A percentile compares a stretch with the other conserved stretches of the same genome.
Evolutionary conservation across 345 rosid genomes (phyloP).

Genomic region (Euclidium syriacum): DNA sequence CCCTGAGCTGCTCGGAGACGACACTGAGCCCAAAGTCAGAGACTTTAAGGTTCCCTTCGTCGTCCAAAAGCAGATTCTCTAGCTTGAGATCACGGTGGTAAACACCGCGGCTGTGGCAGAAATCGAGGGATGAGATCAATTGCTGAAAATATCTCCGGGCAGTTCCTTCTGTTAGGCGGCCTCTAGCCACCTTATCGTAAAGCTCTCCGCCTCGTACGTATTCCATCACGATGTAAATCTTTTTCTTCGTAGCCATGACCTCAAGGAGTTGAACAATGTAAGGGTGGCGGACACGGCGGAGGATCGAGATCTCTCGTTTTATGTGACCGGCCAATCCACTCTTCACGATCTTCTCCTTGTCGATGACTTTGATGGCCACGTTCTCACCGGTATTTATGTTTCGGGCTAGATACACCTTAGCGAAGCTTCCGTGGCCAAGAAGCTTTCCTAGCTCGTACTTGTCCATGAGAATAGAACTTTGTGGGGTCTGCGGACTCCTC

Average conservation of each 20-base stretch:
- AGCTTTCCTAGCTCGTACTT: constrained; percentile 85
- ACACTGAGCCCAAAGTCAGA: constrained; percentile 88
- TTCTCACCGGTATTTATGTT: constrained; percentile 53
- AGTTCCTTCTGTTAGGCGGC: constrained; percentile 62
- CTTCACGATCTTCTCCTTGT: constrained; percentile 57
- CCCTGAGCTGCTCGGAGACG: constrained; percentile 61
- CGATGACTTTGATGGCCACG: constrained; percentile 82
- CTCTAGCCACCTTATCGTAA: constrained; percentile 63
- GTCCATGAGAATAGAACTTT: constrained; percentile 45
- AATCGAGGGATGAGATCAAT: constrained; percentile 72
- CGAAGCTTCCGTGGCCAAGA: constrained; percentile 93
- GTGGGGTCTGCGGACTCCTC: constrained; percentile 22
- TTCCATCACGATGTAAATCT: constrained; percentile 89
- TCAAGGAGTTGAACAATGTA: constrained; percentile 66
- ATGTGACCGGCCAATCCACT: constrained; percentile 46
- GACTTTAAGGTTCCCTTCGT: constrained; percentile 59
- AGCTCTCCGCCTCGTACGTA: constrained; percentile 84
- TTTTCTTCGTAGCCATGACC: constrained; percentile 77
- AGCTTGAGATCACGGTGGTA: constrained; percentile 94
- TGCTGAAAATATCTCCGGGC: constrained; percentile 73
- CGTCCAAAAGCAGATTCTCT: constrained; percentile 75
- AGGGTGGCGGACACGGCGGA: constrained; percentile 66
- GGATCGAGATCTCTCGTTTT: constrained; percentile 91
- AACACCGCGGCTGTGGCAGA: constrained; percentile 83
- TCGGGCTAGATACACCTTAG: constrained; percentile 80